phyloP scores from a whole-genome alignment of 2,329 filamentous ascomycete genomes.

The Exophiala mesophila region DNA sequence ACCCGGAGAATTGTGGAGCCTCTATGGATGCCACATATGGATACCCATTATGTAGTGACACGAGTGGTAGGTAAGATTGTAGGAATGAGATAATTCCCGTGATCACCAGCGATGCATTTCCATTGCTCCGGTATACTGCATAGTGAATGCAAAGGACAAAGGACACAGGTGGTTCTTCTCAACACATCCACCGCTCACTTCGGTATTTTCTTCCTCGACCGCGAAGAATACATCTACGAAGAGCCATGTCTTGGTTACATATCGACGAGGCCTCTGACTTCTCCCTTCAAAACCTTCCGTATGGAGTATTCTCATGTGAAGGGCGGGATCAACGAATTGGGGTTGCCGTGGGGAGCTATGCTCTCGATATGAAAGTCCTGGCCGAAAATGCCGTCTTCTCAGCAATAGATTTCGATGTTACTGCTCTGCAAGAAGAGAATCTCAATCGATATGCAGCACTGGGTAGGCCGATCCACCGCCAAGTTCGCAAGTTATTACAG shows the following conservation, averaged over 20 bases:
- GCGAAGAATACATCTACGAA: too few species aligned
- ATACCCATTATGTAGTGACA: too few species aligned
- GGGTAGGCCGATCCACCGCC: conserved; percentile 34
- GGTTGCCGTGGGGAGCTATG: conserved; percentile 11
- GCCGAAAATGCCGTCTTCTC: conserved; percentile 7
- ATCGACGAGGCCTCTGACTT: conserved; percentile 7
- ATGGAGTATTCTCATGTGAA: conserved; percentile 10
- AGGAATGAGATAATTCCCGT: too few species aligned
- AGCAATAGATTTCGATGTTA: conserved; percentile 4
- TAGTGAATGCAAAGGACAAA: too few species aligned
- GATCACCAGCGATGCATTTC: too few species aligned
- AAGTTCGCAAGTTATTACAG: conserved; percentile 40
- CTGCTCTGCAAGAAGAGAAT: conserved; percentile 27
- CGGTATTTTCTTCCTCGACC: too few species aligned
- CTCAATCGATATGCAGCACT: conserved; percentile 50
- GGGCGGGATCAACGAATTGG: conserved; percentile 5
- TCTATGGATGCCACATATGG: too few species aligned
- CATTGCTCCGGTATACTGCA: too few species aligned
- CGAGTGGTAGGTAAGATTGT: too few species aligned
- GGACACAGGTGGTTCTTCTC: too few species aligned
- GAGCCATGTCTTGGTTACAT: conserved; percentile 8
- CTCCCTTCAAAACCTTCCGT: conserved; percentile 13
- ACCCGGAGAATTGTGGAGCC: too few species aligned
- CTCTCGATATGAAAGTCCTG: conserved; percentile 9
- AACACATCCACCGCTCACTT: too few species aligned